Evolutionary conservation across 371 early-diverging fungal species (phyloP), one percentile per base, ranked within the genome.

Genomic region (Sporodiniella umbellata): DNA sequence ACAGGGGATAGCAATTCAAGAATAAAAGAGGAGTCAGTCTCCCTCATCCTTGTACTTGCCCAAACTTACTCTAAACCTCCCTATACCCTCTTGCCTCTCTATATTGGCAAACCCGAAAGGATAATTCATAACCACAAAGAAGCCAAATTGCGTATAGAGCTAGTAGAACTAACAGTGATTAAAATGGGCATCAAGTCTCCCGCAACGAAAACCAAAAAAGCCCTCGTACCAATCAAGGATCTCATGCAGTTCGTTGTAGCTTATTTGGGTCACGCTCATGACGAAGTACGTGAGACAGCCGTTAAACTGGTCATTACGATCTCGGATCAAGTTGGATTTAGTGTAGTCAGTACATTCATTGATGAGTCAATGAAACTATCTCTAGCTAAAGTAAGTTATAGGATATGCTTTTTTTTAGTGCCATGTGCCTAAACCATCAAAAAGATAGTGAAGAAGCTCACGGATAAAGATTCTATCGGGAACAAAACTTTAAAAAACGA

Each of bases 221-320:
- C 8, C 40, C 31, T 35, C 21, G 54, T 42, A 44, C 38, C 52
- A 5, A 49, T 63, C n/a, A 58, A 83, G 50, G 67, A 72, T 11
- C 66, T 78, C 24, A 83, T 87, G 67, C 70, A 58, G 10, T 84
- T 86, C 52, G 75, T 77, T 2, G 65, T 75, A n/a, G 80, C 81
- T 2, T 82, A 83, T 42, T 57, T 86, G 38, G 76, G 78, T 8
- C 80, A 88, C 58, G 68, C 66, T 26, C 86, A 83, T 48, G 72
- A 68, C 6, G 88, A 88, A 33, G 87, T 87, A 12, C 82, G 85
- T 10, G 76, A 87, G 37, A 76, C 83, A 0, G 83, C 88, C 1
- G 74, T 79, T 12, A 73, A 71, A 42, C 59, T 88, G 6, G 71
- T 85, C 2, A 78, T 82, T 11, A 72, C 64, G 8, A 63, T 83